These are phyloP conservation scores for Gracilaria gracilis DNA, from an alignment of 23 red algal genomes.

Conservation along the genomic window DNA sequence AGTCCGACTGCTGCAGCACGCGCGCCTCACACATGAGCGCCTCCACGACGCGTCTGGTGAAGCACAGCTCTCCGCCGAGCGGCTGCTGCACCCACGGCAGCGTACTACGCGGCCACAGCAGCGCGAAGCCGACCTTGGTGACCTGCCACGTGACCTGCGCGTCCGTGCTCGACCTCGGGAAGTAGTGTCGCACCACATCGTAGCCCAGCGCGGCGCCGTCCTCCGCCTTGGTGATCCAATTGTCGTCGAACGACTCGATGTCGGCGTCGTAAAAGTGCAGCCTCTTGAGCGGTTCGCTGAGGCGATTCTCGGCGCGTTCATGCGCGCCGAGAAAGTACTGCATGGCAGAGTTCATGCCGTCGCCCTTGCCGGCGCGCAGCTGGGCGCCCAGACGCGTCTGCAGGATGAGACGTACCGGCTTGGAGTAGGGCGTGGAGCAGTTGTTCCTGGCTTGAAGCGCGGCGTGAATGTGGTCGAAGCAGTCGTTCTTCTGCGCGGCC, in stretches of 20 bases:
- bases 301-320: background rate
- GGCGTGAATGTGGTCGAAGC: constrained; percentile 22
- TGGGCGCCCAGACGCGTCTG: constrained; percentile 54
- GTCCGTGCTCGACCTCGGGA: constrained; percentile 70
- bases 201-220: constrained; percentile 71
- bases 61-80: constrained; percentile 78
- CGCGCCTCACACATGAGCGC: constrained; percentile 54
- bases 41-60: constrained; percentile 45
- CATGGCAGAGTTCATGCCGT: constrained; percentile 83
- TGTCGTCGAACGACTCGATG: constrained; percentile 71
- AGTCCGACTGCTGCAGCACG: constrained; percentile 67
- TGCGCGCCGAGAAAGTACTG: constrained; percentile 66
- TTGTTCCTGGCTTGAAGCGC: constrained; percentile 12
- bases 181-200: constrained; percentile 80
- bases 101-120: constrained; percentile 66
- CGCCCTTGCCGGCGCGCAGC: constrained; percentile 79
- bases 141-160: constrained; percentile 85
- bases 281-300: constrained; percentile 40
- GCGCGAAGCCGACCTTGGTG: constrained; percentile 71
- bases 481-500: constrained; percentile 37
- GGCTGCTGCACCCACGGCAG: constrained; percentile 79
- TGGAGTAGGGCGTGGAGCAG: constrained; percentile 11
- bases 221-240: constrained; percentile 76
- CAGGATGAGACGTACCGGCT: constrained; percentile 18
- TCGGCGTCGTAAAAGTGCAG: constrained; percentile 88